Evolutionary conservation across 1,284 basidiomycete genomes (phyloP).

Genomic region (Tranzscheliella williamsii): DNA sequence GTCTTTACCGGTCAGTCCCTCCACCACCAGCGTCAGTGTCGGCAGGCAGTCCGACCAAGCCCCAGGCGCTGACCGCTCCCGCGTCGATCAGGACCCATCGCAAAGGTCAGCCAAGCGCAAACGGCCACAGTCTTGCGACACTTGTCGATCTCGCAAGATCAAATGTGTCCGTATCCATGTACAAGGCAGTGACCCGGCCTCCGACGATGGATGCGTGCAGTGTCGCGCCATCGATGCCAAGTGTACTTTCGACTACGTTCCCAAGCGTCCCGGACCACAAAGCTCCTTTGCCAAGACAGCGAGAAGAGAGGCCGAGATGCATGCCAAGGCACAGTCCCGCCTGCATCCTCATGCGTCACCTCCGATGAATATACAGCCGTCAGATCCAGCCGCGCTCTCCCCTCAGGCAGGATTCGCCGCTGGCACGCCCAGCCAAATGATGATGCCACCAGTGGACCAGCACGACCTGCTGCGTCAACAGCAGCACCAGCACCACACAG

Average conservation of each 20-base stretch:
- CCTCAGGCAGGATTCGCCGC: too few species aligned
- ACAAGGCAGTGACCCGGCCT: slow-evolving; percentile 25
- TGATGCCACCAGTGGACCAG: too few species aligned
- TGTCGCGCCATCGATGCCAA: slow-evolving; percentile 39
- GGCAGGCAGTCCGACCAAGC: too few species aligned
- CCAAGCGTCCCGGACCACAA: slow-evolving; percentile 40
- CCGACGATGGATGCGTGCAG: slow-evolving; percentile 36
- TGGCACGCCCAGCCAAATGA: too few species aligned
- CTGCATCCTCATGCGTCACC: slow-evolving; percentile 1
- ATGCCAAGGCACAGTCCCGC: slow-evolving; percentile 9
- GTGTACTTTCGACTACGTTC: slow-evolving; percentile 45
- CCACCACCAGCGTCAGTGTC: too few species aligned
- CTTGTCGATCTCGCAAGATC: slow-evolving; percentile 45
- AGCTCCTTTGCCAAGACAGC: slow-evolving; percentile 38
- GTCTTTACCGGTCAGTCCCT: too few species aligned
- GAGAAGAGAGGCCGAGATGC: slow-evolving; percentile 14
- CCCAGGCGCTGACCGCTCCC: too few species aligned
- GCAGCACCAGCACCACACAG: slow-evolving; percentile 2
- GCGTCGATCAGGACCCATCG: too few species aligned
- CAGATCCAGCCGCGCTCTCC: background rate
- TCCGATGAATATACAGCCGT: background rate
- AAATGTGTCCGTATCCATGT: slow-evolving; percentile 35
- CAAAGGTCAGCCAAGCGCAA: too few species aligned
- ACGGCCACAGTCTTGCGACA: slow-evolving; percentile 44
- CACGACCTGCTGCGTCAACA: background rate